Evolutionary conservation across 208 protist genomes (phyloP).

Genomic region (Angomonas desouzai): DNA sequence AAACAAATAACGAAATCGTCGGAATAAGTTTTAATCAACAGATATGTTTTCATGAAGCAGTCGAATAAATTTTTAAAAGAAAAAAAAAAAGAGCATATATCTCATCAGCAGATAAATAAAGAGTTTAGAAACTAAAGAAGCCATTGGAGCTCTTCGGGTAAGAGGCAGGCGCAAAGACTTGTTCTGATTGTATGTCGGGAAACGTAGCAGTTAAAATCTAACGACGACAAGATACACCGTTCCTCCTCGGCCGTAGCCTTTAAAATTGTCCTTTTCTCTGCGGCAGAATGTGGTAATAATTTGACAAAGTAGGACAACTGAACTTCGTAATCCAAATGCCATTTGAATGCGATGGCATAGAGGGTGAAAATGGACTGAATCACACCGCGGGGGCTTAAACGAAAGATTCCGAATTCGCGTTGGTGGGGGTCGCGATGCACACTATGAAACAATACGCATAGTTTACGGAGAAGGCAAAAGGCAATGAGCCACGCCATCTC

Average conservation of each 20-base stretch:
- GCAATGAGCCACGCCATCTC: constrained; percentile 62
- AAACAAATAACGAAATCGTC: too few species aligned
- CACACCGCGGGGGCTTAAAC: background rate
- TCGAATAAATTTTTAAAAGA: background rate
- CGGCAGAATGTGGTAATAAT: constrained; percentile 34
- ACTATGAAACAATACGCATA: constrained; percentile 52
- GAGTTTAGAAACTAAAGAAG: constrained; percentile 17
- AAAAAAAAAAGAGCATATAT: constrained; percentile 5
- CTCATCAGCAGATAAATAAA: background rate
- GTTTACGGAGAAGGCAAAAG: constrained; percentile 65
- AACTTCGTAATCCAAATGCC: constrained; percentile 64
- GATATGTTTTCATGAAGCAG: too few species aligned
- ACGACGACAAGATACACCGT: constrained; percentile 20
- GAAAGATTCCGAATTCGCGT: too few species aligned
- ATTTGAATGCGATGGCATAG: constrained; percentile 72
- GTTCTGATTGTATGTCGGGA: constrained; percentile 20
- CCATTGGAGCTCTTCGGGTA: constrained; percentile 28
- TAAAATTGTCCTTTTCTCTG: constrained; percentile 15
- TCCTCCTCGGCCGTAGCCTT: constrained; percentile 25
- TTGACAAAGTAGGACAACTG: constrained; percentile 46
- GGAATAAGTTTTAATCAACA: too few species aligned
- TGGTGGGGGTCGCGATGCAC: too few species aligned
- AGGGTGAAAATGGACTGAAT: constrained; percentile 50
- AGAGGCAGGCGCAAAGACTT: constrained; percentile 59
- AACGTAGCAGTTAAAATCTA: constrained; percentile 60